Base-by-base conservation (phyloP, 805 yeast species). In the Ogataea minuta region DNA sequence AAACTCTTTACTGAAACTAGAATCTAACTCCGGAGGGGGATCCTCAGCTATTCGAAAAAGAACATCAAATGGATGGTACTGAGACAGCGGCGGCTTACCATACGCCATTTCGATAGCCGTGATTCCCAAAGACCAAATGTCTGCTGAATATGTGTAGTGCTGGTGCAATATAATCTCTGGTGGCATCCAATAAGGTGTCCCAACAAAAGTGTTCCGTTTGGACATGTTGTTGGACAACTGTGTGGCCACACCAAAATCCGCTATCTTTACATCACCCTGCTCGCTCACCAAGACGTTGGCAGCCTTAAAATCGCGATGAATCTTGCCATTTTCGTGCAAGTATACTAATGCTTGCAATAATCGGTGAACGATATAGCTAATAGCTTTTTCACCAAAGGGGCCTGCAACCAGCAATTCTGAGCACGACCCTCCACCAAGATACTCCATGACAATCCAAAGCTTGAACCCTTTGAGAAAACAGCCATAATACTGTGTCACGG, bases 171-270 rank as follows among this genome's bases (percentile, higher is more conserved):
- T 75, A 2, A 77, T 76, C 41, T 77, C 82, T 0, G 82, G 82
- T 1, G 82, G 77, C 81, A 77, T 75, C 80, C 81, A 77, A 50
- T 76, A 76, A 0, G 82, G 81, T 0, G 82, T 76, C 0, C 82
- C 82, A 3, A 76, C 81, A 54, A 76, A 70, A 0, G 82, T 64
- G 57, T 72, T 68, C 31, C 69, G 41, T 41, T 78, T 69, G 12
- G 76, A 69, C 41, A 77, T 63, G 50, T 76, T 70, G 36, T 80
- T 81, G 2, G 79, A 71, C 4, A 64, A 70, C 50, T 81, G 84
- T 1, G 97, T 86, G 1, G 98, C 95, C 9, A 91, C 96, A 1
- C 98, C 98, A 62, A 91, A 91, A 60, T 91, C 99, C 2, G 96
- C 97, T 34, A 91, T 71, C 53, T 91, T 93, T 10, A 88, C 91